Base-by-base conservation (phyloP, 352 stramenopile species). In the Pythium brachiatum region DNA sequence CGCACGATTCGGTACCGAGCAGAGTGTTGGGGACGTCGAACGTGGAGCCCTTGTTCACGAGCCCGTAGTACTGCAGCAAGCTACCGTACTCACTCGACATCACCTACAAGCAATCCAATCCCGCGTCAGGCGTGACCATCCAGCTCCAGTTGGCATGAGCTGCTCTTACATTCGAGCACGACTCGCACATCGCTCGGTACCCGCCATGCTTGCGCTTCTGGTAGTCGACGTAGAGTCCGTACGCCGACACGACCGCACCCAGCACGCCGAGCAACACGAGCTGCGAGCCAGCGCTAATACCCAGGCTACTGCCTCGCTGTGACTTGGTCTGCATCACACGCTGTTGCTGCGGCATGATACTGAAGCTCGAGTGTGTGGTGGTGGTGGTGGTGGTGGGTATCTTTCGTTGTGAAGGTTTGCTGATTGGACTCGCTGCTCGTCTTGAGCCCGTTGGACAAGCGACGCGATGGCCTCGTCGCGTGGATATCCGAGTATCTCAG, bases 111-210 rank as follows among this genome's bases (percentile, higher is more conserved):
- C 41, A 16, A 20, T 8, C 16, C 52, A 11, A 13, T 41, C 3
- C 34, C 7, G 18, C 12, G 34, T 41, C 34, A 41, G 9, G 0
- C 34, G 3, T n/a, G n/a, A n/a, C n/a, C n/a, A n/a, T n/a, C n/a
- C n/a, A n/a, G n/a, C n/a, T n/a, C n/a, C n/a, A n/a, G n/a, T n/a
- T n/a, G n/a, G n/a, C n/a, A n/a, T n/a, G n/a, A n/a, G n/a, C n/a
- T n/a, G n/a, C n/a, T 20, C 23, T 32, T 38, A 86, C 79, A 66
- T 78, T 77, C 34, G 76, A 82, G 64, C 78, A 89, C 50, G 64
- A 78, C 64, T 87, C 80, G n/a, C 78, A 89, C n/a, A 86, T 53
- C 39, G 80, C 74, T 38, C 46, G 46, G 61, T 89, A 89, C 34
- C 52, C 64, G 26, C 70, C 70, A 13, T 66, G 38, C 16, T 46